Base-by-base conservation (phyloP, 108 stramenopile genomes). In the Schizochytrium sp. region DNA sequence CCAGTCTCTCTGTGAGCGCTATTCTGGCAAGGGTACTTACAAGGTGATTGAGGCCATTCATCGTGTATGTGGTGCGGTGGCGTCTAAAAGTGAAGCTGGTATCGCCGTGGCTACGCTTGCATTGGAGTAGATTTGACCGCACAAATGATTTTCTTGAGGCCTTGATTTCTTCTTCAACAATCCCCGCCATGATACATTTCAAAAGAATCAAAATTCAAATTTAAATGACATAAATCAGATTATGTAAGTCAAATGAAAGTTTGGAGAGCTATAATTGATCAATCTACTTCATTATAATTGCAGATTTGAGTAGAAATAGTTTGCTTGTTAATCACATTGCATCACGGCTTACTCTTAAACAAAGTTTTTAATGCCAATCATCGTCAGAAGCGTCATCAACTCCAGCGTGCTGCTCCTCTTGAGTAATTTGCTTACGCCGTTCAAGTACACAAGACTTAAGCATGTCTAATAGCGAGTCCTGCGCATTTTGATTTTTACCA, bases 311-410 rank as follows among this genome's bases (percentile, higher is more conserved):
- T 28, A 28, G 28, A 28, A 28, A 28, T 28, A 28, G 28, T 28
- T 28, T 28, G 28, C 28, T 28, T 28, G 28, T 28, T 28, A 28
- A 28, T 28, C 28, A 28, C 28, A 28, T 28, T 28, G 28, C 28
- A 28, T 28, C 28, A 28, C 28, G 28, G 28, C 28, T 17, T n/a
- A n/a, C 19, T n/a, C 59, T 60, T 17, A 60, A 60, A 17, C 1
- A n/a, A n/a, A 60, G 19, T 60, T 17, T 7, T 69, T 44, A 69
- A 15, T 55, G 38, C 76, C 76, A 83, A n/a, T 53, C 76, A 55
- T 83, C 76, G 47, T 83, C 76, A 0, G 47, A 49, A n/a, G 38
- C 19, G n/a, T 83, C 76, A 40, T 83, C 76, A 0, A 10, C 76
- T 5, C 47, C 5, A 17, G 28, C 76, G 10, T 83, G 50, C 0